These are phyloP conservation scores for Parietaria judaica DNA, from an alignment of 306 rosid species.

Conservation along the genomic window DNA sequence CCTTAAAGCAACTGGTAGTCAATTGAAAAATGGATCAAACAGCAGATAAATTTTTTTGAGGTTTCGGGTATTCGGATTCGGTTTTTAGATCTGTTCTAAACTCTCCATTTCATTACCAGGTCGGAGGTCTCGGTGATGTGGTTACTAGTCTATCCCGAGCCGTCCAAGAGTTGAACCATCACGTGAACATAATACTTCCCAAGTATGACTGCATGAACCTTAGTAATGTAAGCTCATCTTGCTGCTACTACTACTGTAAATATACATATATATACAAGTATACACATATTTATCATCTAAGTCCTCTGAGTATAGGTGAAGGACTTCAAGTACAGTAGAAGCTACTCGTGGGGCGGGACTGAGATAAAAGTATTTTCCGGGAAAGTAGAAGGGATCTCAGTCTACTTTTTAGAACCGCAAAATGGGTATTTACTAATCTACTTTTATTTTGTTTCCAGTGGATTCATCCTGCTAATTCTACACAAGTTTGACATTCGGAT, in stretches of 20 bases:
- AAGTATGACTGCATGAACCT: slow-evolving; percentile 85
- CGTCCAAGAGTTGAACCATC: slow-evolving; percentile 70
- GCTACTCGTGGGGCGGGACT: slow-evolving; percentile 71
- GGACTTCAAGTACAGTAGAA: slow-evolving; percentile 44
- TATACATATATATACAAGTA: background rate
- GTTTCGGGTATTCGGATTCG: no score
- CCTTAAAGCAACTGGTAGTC: background rate
- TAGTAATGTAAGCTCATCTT: slow-evolving; percentile 58
- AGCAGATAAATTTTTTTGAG: background rate
- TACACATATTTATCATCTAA: slow-evolving; percentile 2
- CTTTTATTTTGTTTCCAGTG: background rate
- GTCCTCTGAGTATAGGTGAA: slow-evolving; percentile 47
- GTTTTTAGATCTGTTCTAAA: no score
- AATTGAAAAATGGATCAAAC: background rate
- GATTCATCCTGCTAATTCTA: background rate
- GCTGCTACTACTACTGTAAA: background rate
- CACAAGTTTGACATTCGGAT: background rate
- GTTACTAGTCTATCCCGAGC: slow-evolving; percentile 84
- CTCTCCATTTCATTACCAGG: slow-evolving; percentile 28
- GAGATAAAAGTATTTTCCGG: slow-evolving; percentile 93
- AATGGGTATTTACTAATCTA: slow-evolving; percentile 48
- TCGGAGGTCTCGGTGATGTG: slow-evolving; percentile 96
- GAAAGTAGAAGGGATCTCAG: slow-evolving; percentile 87
- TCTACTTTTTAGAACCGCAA: slow-evolving; percentile 93
- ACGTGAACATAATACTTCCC: slow-evolving; percentile 69